phyloP scores from a whole-genome alignment of 768 basidiomycete genomes.

The Lactifluus volemus region DNA sequence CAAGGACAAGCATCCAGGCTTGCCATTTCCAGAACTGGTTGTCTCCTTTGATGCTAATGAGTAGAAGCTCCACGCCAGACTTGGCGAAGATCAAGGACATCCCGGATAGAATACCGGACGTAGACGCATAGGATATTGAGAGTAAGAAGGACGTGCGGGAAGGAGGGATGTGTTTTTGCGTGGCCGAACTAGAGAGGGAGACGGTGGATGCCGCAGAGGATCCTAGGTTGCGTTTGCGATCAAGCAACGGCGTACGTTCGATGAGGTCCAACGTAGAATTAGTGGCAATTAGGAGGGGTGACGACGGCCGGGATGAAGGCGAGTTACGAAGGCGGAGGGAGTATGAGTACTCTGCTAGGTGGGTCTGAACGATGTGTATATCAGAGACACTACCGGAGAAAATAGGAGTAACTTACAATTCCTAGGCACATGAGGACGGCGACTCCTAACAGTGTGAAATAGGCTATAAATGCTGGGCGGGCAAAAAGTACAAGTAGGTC shows the following conservation, averaged over 20 bases:
- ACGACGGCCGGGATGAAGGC: constrained; percentile 31
- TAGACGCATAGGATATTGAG: constrained; percentile 79
- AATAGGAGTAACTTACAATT: constrained; percentile 40
- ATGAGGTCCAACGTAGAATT: constrained; percentile 20
- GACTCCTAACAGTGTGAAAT: constrained; percentile 66
- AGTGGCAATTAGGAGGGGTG: constrained; percentile 22
- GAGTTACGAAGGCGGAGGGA: constrained; percentile 30
- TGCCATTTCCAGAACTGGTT: constrained; percentile 84
- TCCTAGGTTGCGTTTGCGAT: constrained; percentile 32
- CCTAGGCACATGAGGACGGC: constrained; percentile 50
- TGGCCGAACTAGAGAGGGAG: constrained; percentile 10
- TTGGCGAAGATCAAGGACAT: constrained; percentile 93
- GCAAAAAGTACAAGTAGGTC: constrained; percentile 72
- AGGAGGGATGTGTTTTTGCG: constrained; percentile 20
- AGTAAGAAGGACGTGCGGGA: constrained; percentile 50
- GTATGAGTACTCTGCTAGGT: constrained; percentile 59
- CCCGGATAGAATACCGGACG: constrained; percentile 82
- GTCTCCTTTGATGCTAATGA: constrained; percentile 64
- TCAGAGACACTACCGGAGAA: not conserved
- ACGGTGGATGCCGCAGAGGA: constrained; percentile 23
- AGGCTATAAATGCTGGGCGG: constrained; percentile 68
- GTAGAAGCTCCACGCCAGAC: constrained; percentile 80
- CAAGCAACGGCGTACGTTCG: constrained; percentile 53
- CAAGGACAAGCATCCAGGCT: constrained; percentile 70
- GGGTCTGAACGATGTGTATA: constrained; percentile 44